Evolutionary conservation across 176 grass and related monocot species (phyloP).

Genomic region (Triticum dicoccoides): DNA sequence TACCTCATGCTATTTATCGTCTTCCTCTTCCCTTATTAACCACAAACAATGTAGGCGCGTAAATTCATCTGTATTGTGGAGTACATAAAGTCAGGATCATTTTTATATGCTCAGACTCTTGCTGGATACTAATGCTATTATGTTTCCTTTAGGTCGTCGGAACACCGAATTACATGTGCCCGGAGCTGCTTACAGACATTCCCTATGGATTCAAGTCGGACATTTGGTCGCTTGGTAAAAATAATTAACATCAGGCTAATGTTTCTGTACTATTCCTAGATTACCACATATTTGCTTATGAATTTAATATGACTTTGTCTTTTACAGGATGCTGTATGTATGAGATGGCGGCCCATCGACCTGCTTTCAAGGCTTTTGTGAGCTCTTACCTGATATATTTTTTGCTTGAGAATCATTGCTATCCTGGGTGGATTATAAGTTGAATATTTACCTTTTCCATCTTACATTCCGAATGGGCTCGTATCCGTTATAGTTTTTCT

Average conservation of each 20-base stretch:
- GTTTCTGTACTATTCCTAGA: conserved; percentile 38
- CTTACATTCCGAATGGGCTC: not conserved
- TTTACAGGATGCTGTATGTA: conserved; percentile 88
- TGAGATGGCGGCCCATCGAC: conserved; percentile 98
- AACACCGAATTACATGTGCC: conserved; percentile 99
- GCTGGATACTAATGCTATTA: not conserved
- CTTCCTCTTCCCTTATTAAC: not conserved
- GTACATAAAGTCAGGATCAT: not conserved
- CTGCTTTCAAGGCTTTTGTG: conserved; percentile 98
- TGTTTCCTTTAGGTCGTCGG: conserved; percentile 76
- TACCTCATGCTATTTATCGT: conserved; percentile 1
- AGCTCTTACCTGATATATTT: conserved; percentile 36
- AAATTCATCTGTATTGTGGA: conserved; percentile 12
- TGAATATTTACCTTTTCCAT: not conserved
- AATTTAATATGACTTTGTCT: conserved; percentile 24
- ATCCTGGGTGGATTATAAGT: conserved; percentile 17
- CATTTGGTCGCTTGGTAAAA: conserved; percentile 96
- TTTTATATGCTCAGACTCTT: not conserved
- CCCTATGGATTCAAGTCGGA: conserved; percentile 99
- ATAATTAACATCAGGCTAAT: conserved; percentile 20
- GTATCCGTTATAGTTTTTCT: not conserved
- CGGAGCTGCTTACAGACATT: conserved; percentile 94
- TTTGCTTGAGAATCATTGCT: conserved; percentile 2
- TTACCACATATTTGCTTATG: not conserved
- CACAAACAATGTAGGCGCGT: not conserved